Evolutionary conservation across 441 rosid genomes (phyloP), one percentile per base, ranked within the genome.

Genomic region (Gossypium gossypioides): DNA sequence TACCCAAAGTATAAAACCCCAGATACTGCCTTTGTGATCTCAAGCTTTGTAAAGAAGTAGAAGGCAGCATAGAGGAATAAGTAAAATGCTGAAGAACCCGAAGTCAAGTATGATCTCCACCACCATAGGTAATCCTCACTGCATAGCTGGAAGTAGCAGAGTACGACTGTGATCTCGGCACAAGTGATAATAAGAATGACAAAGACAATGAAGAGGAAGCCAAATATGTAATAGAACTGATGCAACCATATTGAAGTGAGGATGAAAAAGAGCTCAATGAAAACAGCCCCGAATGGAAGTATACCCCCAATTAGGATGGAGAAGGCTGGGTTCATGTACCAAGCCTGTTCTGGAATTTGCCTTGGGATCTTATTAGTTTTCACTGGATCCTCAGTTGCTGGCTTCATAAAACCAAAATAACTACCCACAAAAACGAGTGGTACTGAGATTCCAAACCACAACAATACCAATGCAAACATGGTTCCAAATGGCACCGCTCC

Each of bases 361-460:
- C 98, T 84, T 0, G 93, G 97, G 72, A 93, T 93, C 81, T 91
- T 93, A 78, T 87, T 91, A 32, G 97, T 91, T 81, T 86, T 93
- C 69, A 91, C 97, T 0, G 97, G 97, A 74, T 89, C 91, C 72
- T 91, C 91, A 0, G 77, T 73, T 6, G 88, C 80, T 4, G 96
- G 88, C 80, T 87, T 91, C 82, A 74, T 86, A 72, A 86, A 94
- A 40, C 97, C 98, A 3, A 88, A 60, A 51, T 91, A 91, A 63
- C 90, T 75, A 63, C 98, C 97, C 15, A 90, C 86, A 63, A 87
- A 90, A 29, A 88, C 95, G 0, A 93, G 90, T 1, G 97, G 98
- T 21, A 94, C 90, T 1, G 98, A 92, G 82, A 94, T 94, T 32
- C 98, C 96, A n/a, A 94, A 94, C 98, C 98, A 94, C 66, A 94